Evolutionary conservation across 345 rosid genomes (phyloP).

Genomic region (Pistacia integerrima): DNA sequence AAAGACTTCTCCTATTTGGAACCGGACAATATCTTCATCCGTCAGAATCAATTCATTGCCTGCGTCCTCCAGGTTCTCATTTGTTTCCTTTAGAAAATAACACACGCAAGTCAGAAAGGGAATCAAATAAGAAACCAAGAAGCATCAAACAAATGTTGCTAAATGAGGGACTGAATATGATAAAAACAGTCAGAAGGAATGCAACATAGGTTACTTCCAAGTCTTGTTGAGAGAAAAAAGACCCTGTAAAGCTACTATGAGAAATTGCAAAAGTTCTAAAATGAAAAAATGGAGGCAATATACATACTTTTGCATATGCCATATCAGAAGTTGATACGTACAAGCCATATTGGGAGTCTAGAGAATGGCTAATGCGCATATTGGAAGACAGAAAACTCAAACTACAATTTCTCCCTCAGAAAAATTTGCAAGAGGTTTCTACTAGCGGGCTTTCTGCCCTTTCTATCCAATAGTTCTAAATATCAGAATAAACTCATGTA

Average conservation of each 20-base stretch:
- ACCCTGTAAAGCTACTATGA: neutral
- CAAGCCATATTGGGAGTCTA: neutral
- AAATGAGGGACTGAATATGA: neutral
- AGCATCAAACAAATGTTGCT: neutral
- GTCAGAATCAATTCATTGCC: slow-evolving; percentile 90
- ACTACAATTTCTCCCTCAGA: neutral
- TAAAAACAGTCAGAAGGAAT: neutral
- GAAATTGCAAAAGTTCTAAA: neutral
- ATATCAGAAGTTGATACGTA: neutral
- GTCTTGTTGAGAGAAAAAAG: neutral
- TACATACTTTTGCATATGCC: neutral
- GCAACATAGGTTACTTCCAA: neutral
- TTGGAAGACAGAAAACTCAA: neutral
- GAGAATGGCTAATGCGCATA: neutral
- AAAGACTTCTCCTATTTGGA: slow-evolving; percentile 92
- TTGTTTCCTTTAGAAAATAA: slow-evolving; percentile 57
- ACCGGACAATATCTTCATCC: slow-evolving; percentile 81
- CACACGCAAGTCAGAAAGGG: neutral
- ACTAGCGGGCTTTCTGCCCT: neutral
- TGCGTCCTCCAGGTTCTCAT: slow-evolving; percentile 90
- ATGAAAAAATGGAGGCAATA: neutral
- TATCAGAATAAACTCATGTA: neutral
- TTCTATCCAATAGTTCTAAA: neutral
- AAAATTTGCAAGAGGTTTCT: neutral
- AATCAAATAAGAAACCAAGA: neutral